phyloP scores from a whole-genome alignment of 768 basidiomycete genomes.

The Pleurotus salmoneostramineus region DNA sequence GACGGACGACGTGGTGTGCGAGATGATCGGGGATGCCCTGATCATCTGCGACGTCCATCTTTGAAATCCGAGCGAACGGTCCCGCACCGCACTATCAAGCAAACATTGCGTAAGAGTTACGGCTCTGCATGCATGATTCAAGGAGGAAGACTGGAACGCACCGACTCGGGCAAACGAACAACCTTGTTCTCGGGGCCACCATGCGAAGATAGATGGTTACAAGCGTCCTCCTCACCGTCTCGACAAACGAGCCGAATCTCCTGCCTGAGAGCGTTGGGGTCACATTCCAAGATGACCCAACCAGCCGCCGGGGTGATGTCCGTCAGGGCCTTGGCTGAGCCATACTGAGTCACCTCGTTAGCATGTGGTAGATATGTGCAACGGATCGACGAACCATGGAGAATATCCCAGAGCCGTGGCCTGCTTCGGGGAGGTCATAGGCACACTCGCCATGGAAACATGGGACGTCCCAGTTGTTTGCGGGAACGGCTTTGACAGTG shows the following conservation, averaged over 20 bases:
- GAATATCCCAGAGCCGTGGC: neutral
- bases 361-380: no score
- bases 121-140: neutral
- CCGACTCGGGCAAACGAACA: neutral
- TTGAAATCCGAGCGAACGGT: neutral
- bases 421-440: neutral
- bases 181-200: neutral
- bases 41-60: neutral
- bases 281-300: conserved; percentile 2
- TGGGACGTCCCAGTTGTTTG: neutral
- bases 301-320: conserved; percentile 1
- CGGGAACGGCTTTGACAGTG: neutral
- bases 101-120: no score
- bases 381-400: neutral
- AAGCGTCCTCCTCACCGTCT: neutral
- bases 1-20: neutral
- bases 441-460: conserved; percentile 4
- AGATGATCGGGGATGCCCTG: conserved; percentile 1
- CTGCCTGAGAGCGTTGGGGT: neutral
- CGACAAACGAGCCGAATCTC: neutral
- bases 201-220: neutral
- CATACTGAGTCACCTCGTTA: neutral
- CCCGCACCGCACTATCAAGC: neutral
- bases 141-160: neutral
- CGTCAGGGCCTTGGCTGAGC: neutral